Evolutionary conservation across 1,139 yeast genomes (phyloP), one percentile per base, ranked within the genome.

Genomic region (Sugiyamaella xylanicola): DNA sequence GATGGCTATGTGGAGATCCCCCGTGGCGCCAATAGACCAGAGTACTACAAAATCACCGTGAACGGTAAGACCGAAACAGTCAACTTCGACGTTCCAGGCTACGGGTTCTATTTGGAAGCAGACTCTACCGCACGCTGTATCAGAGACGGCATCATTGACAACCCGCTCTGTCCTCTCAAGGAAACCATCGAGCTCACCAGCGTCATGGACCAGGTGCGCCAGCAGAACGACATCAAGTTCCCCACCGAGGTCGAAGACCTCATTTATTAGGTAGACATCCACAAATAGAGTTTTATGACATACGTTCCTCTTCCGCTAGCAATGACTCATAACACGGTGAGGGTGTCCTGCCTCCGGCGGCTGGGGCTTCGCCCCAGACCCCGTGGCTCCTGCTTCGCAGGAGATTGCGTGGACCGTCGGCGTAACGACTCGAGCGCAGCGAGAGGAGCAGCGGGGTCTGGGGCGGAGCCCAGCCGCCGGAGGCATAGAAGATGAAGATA

Each of bases 91-190:
- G 58, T 59, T 19, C 53, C 58, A 3, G 72, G 72, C 15, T 60
- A 68, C 52, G 84, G 84, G 1, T 77, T 79, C 62, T 76, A 77
- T 51, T 74, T 76, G 62, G 84, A 80, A 62, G 83, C 83, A 3
- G 75, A 79, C 60, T 80, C 79, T 2, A 73, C 72, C 44, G 82
- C 80, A 7, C 61, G 70, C 35, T 80, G 74, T 58, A 70, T 79
- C 40, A 48, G 63, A 4, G 68, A 65, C 5, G 75, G 77, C 2
- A 70, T 67, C 51, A 56, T 64, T 9, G 74, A 74, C 57, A 69
- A 71, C 55, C 67, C 61, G 5, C 59, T 66, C 15, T 69, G 77
- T 68, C 80, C 82, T 4, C 72, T 71, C 61, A 73, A 65, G 27
- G 83, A 79, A 64, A 73, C 80, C 15, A 64, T 77, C 39, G 67